Percentiles rank a stretch among this genome's conserved stretches.
phyloP scores from a whole-genome alignment of 2,329 filamentous ascomycete species.

The Simplicillium sp. region DNA sequence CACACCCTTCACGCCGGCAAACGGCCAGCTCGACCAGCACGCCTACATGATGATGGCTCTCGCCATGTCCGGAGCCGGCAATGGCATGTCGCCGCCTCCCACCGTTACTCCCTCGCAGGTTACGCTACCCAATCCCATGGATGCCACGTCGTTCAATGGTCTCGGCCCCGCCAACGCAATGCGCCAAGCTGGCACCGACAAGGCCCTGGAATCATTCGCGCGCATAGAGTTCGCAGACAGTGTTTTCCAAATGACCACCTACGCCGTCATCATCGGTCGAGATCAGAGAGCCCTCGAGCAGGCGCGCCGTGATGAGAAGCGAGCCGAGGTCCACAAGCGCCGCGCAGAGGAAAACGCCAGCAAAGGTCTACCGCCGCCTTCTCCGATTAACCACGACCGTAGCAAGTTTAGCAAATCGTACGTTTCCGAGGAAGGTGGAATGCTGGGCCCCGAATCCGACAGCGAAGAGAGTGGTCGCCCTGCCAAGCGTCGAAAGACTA shows the following conservation, averaged over 20 bases:
- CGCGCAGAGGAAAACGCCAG: slow-evolving; percentile 35
- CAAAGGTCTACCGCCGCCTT: slow-evolving; percentile 39
- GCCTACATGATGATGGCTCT: slow-evolving; percentile 37
- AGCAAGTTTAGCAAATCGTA: slow-evolving; percentile 54
- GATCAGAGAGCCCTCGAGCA: slow-evolving; percentile 52
- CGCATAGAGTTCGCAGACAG: slow-evolving; percentile 64
- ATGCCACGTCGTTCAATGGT: slow-evolving; percentile 16
- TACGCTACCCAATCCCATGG: slow-evolving; percentile 28
- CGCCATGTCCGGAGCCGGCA: slow-evolving; percentile 25
- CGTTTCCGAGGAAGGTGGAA: slow-evolving; percentile 60
- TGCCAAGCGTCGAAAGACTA: slow-evolving; percentile 36
- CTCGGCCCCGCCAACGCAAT: slow-evolving; percentile 19
- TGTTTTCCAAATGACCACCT: slow-evolving; percentile 70
- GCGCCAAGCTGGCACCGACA: slow-evolving; percentile 23
- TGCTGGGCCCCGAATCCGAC: slow-evolving; percentile 54
- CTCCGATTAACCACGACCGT: slow-evolving; percentile 39
- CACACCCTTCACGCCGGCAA: slow-evolving; percentile 21
- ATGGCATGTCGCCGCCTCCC: slow-evolving; percentile 29
- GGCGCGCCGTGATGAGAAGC: slow-evolving; percentile 41
- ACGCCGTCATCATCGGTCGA: slow-evolving; percentile 61
- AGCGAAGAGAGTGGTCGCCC: slow-evolving; percentile 39
- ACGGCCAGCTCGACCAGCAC: slow-evolving; percentile 25
- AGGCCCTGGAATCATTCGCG: slow-evolving; percentile 46
- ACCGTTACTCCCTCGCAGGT: slow-evolving; percentile 37
- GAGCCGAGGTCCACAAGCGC: slow-evolving; percentile 33